Conservation (phyloP, 2,329 filamentous ascomycete species). For the Aaosphaeria arxii region DNA sequence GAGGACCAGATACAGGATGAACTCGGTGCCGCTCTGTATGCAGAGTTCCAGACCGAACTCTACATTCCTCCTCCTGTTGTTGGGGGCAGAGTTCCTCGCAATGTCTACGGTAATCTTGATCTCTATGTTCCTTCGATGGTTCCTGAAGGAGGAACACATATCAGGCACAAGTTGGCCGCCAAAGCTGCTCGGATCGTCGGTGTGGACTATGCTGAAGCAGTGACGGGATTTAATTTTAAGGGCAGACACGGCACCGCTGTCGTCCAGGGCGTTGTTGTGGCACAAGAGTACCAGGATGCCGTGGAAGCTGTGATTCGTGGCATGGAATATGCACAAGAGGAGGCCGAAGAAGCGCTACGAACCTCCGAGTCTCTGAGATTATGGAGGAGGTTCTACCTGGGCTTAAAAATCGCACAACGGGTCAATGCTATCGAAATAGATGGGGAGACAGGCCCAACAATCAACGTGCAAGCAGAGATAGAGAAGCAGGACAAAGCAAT, state of each 20-base stretch:
- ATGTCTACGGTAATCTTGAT: conserved; percentile 62
- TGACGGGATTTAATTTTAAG: conserved; percentile 86
- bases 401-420: conserved; percentile 67
- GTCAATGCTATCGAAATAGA: conserved; percentile 56
- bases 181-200: conserved; percentile 72
- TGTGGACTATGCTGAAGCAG: conserved; percentile 83
- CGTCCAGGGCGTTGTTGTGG: conserved; percentile 73
- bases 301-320: conserved; percentile 67
- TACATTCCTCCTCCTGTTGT: conserved; percentile 77
- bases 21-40: conserved; percentile 55
- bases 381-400: conserved; percentile 61
- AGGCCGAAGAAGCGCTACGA: conserved; percentile 58
- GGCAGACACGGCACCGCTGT: conserved; percentile 84
- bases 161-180: conserved; percentile 57
- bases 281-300: conserved; percentile 68
- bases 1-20: conserved; percentile 35
- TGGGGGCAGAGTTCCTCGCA: conserved; percentile 65
- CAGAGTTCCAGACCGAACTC: conserved; percentile 60
- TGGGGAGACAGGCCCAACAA: conserved; percentile 22
- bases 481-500: conserved; percentile 24
- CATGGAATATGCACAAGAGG: conserved; percentile 63
- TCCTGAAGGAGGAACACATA: conserved; percentile 57
- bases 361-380: conserved; percentile 50
- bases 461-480: conserved; percentile 31
- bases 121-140: conserved; percentile 64